Conservation (phyloP, 129 eudicot genomes). For the Lactuca saligna region DNA sequence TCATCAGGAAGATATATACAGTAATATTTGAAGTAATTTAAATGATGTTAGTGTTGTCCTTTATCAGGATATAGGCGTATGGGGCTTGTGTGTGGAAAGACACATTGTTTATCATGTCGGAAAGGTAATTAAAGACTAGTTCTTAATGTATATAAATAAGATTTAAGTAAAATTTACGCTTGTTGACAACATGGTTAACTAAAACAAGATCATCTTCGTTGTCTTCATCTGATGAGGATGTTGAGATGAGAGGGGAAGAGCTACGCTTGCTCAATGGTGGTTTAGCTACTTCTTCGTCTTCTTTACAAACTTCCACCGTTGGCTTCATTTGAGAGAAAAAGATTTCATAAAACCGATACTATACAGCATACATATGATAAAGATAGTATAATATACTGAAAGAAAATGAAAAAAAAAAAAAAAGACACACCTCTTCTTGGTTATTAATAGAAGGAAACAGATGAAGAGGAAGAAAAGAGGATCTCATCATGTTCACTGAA, state of each 20-base stretch:
- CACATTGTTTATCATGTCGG: slow-evolving; percentile 10
- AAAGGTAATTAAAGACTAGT: slow-evolving; percentile 1
- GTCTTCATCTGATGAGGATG: slow-evolving; percentile 55
- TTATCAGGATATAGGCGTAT: neutral
- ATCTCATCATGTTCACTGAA: slow-evolving; percentile 71
- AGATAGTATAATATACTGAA: neutral
- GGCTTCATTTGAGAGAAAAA: slow-evolving; percentile 31
- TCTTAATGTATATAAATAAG: neutral
- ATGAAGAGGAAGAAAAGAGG: slow-evolving; percentile 60
- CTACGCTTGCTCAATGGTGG: slow-evolving; percentile 33
- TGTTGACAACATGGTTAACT: slow-evolving; percentile 50
- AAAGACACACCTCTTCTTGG: slow-evolving; percentile 44
- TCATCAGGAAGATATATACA: neutral
- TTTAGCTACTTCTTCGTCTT: slow-evolving; percentile 39
- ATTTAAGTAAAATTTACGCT: slow-evolving; percentile 42
- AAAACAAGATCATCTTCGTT: slow-evolving; percentile 20
- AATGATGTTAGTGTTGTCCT: neutral
- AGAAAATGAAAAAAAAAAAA: neutral
- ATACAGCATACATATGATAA: neutral
- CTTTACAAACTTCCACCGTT: slow-evolving; percentile 36
- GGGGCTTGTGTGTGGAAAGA: neutral
- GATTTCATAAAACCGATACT: neutral
- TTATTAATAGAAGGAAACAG: slow-evolving; percentile 50
- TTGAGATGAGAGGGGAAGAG: slow-evolving; percentile 45
- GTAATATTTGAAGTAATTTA: no score